Conservation (phyloP, 2,329 filamentous ascomycete species). For the Diaporthe eres region DNA sequence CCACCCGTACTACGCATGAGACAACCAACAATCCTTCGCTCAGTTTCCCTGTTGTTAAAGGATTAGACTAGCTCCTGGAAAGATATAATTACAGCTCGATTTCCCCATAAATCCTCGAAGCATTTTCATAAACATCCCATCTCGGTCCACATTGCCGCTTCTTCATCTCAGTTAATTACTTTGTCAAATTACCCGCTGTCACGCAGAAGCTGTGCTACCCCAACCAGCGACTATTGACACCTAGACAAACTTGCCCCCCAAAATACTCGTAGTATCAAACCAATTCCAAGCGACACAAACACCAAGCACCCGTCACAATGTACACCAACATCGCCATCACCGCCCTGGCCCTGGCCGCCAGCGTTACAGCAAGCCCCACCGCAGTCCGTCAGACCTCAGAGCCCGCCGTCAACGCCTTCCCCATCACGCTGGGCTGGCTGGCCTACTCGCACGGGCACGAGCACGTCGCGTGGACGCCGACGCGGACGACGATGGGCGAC, state of each 20-base stretch:
- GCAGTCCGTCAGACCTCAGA: not conserved
- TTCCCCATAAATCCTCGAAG: not conserved
- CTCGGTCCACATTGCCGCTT: not conserved
- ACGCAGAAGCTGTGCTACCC: not conserved
- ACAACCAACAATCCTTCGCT: not conserved
- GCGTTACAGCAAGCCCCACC: not conserved
- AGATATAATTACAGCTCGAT: not conserved
- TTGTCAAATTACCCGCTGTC: not conserved
- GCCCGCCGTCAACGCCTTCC: not conserved
- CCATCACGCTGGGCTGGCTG: not conserved
- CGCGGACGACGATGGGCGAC: conserved; percentile 38
- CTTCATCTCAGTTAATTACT: not conserved
- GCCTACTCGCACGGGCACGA: not conserved
- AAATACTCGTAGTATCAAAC: not conserved
- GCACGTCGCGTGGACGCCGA: conserved; percentile 24
- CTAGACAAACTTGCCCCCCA: not conserved
- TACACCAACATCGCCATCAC: not conserved
- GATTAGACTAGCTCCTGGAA: not conserved
- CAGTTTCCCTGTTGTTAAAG: not conserved
- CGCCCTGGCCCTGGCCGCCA: not conserved
- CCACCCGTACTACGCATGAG: not conserved
- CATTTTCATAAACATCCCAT: not conserved
- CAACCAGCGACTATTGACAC: not conserved
- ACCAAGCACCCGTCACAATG: not conserved
- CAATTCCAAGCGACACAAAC: not conserved